These are phyloP conservation scores for Rostrohypoxylon terebratum DNA, from an alignment of 495 filamentous ascomycete genomes.

Conservation along the genomic window DNA sequence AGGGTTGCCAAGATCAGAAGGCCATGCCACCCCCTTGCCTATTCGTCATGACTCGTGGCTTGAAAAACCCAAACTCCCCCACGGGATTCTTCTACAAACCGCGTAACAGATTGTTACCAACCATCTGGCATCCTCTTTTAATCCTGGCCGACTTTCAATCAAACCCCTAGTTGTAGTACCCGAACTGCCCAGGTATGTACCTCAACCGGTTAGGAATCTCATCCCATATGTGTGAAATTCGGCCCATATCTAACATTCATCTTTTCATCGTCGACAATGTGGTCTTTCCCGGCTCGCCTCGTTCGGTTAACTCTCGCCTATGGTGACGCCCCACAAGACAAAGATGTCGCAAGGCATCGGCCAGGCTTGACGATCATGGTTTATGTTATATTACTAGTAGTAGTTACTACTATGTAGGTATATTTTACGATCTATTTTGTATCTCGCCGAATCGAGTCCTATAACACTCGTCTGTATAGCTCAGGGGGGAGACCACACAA, in stretches of 20 bases:
- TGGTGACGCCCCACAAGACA: constrained; percentile 5
- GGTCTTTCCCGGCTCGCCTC: constrained; percentile 14
- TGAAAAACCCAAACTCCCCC: constrained; percentile 23
- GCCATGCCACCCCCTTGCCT: constrained; percentile 26
- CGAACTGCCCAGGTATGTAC: background rate
- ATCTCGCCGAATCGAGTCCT: constrained; percentile 4
- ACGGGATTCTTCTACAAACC: constrained; percentile 32
- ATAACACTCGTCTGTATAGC: background rate
- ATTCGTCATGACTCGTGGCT: constrained; percentile 26
- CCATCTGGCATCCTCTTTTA: constrained; percentile 15
- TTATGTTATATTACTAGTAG: background rate
- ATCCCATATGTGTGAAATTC: constrained; percentile 19
- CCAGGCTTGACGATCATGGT: constrained; percentile 3
- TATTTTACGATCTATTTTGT: background rate
- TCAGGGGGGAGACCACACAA: constrained; percentile 6
- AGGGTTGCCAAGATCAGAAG: constrained; percentile 32
- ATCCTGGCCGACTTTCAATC: constrained; percentile 16
- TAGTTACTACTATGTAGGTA: too few species aligned
- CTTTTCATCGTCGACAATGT: constrained; percentile 9
- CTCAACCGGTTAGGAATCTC: background rate
- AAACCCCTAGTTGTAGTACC: background rate
- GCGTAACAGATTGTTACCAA: constrained; percentile 36
- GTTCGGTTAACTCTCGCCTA: constrained; percentile 12
- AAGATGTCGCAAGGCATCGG: constrained; percentile 6
- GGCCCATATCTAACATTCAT: constrained; percentile 19